phyloP scores from a whole-genome alignment of 805 yeast genomes.

The Metschnikowia baotianmanensis region DNA sequence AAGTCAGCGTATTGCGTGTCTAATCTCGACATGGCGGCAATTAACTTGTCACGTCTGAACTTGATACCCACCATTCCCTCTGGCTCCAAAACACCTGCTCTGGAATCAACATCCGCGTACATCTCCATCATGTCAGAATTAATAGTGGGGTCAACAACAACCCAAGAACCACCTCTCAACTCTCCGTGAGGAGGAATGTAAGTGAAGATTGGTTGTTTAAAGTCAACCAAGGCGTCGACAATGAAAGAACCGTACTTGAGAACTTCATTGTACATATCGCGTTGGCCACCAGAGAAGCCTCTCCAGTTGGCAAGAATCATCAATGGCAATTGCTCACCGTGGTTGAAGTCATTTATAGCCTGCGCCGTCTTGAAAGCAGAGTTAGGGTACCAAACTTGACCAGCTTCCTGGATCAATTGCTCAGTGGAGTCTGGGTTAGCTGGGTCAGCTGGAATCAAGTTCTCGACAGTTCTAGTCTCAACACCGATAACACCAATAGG shows the following conservation, averaged over 20 bases:
- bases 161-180: slow-evolving; percentile 99
- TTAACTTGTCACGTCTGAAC: slow-evolving; percentile 88
- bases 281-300: slow-evolving; percentile 99
- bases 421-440: slow-evolving; percentile 97
- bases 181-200: slow-evolving; percentile 99
- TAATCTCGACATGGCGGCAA: slow-evolving; percentile 87
- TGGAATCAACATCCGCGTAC: slow-evolving; percentile 94
- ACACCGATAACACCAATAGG: slow-evolving; percentile 98
- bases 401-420: slow-evolving; percentile 86
- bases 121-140: slow-evolving; percentile 98
- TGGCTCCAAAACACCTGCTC: slow-evolving; percentile 98
- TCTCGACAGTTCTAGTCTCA: slow-evolving; percentile 87
- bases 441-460: slow-evolving; percentile 94
- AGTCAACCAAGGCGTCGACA: slow-evolving; percentile 94
- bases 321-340: slow-evolving; percentile 96
- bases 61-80: slow-evolving; percentile 99
- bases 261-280: slow-evolving; percentile 98
- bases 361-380: slow-evolving; percentile 99
- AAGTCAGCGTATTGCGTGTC: slow-evolving; percentile 72
- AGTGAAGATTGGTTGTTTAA: slow-evolving; percentile 94
- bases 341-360: slow-evolving; percentile 94
- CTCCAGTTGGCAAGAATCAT: slow-evolving; percentile 99
- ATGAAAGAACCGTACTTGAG: slow-evolving; percentile 95
- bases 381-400: slow-evolving; percentile 99
- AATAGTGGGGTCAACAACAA: slow-evolving; percentile 97